Evolutionary conservation across 1,139 yeast species (phyloP).

Genomic region (Yamadazyma songkhlaensis): DNA sequence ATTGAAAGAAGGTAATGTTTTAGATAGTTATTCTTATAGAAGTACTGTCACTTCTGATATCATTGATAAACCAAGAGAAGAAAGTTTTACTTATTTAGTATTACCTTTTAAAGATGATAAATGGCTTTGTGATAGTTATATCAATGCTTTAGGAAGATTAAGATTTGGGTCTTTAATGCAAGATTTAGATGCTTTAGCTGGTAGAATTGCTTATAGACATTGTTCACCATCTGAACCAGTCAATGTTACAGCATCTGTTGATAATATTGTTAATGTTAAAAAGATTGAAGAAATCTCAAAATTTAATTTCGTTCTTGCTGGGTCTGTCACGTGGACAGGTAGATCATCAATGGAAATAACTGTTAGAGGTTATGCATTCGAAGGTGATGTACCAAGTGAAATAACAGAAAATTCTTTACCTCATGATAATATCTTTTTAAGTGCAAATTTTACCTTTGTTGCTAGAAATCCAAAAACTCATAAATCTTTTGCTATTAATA

Average conservation of each 20-base stretch:
- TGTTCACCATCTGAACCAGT: conserved; percentile 91
- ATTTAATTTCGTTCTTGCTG: conserved; percentile 78
- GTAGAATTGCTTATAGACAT: conserved; percentile 81
- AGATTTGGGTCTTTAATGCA: conserved; percentile 91
- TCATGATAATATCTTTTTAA: conserved; percentile 53
- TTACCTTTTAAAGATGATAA: conserved; percentile 83
- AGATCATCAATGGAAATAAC: conserved; percentile 93
- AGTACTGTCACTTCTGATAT: conserved; percentile 73
- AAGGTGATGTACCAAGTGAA: conserved; percentile 40
- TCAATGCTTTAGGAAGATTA: conserved; percentile 83
- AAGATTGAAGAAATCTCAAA: conserved; percentile 76
- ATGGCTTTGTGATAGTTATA: conserved; percentile 81
- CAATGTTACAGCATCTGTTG: conserved; percentile 92
- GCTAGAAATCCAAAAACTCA: conserved; percentile 92
- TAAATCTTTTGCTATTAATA: conserved; percentile 80
- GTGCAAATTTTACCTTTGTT: conserved; percentile 92
- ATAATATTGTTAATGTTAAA: conserved; percentile 83
- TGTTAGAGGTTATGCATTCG: conserved; percentile 80
- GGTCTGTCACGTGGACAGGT: conserved; percentile 92
- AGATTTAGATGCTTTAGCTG: conserved; percentile 87
- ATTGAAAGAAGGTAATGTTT: conserved; percentile 63
- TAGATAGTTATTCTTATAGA: conserved; percentile 68
- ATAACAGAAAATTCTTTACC: conserved; percentile 49
- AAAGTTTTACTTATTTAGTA: conserved; percentile 69
- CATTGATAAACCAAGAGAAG: conserved; percentile 69